phyloP scores from a whole-genome alignment of 106 monocot genomes.

The Dendrobium catenatum region DNA sequence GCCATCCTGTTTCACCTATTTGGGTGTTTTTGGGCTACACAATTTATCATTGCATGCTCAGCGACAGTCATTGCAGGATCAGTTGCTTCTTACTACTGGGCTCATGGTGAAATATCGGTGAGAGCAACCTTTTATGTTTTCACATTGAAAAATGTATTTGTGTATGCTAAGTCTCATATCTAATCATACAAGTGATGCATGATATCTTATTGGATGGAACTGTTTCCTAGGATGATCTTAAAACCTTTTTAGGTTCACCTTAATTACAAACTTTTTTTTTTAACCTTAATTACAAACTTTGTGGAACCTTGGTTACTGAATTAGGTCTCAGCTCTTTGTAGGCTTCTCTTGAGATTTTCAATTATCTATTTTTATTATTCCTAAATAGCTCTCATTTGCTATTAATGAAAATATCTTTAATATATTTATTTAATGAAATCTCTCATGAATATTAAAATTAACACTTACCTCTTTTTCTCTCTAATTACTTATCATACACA shows the following conservation, averaged over 20 bases:
- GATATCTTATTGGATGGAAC: neutral
- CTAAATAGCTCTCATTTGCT: no score
- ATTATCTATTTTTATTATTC: no score
- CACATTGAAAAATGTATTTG: neutral
- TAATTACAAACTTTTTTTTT: neutral
- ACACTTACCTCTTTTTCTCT: no score
- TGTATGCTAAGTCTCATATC: neutral
- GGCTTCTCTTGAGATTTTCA: neutral
- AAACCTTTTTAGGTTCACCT: neutral
- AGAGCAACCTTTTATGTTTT: constrained; percentile 13
- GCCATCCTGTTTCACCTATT: constrained; percentile 92
- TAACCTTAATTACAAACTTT: neutral
- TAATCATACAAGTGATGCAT: neutral
- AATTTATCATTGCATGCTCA: constrained; percentile 81
- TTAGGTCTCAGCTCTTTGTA: neutral
- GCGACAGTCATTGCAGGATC: constrained; percentile 94
- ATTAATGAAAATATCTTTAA: no score
- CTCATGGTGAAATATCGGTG: constrained; percentile 86
- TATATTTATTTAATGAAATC: no score
- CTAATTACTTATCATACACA: no score
- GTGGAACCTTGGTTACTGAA: neutral
- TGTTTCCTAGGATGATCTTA: neutral
- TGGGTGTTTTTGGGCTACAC: constrained; percentile 97
- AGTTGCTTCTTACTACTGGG: constrained; percentile 97
- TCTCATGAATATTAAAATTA: no score